These are phyloP conservation scores for Asterella californica DNA, from an alignment of 225 moss, liverwort and hornwort genomes.

Conservation along the genomic window DNA sequence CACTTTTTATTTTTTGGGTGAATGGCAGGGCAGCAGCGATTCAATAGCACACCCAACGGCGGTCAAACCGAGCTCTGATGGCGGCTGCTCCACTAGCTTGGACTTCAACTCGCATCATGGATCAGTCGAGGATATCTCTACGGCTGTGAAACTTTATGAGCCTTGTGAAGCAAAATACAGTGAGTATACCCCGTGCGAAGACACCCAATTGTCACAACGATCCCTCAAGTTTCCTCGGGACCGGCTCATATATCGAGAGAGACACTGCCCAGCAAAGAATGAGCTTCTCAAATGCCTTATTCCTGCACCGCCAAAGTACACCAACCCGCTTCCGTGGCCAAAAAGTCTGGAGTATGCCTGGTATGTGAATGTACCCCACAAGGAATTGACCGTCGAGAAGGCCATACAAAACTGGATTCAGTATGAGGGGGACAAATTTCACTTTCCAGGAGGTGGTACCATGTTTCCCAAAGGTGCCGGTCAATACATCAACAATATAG, in stretches of 20 bases:
- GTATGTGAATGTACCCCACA: slow-evolving; percentile 92
- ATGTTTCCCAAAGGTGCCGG: slow-evolving; percentile 83
- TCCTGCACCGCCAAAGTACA: slow-evolving; percentile 82
- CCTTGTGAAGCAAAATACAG: slow-evolving; percentile 78
- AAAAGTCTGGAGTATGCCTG: slow-evolving; percentile 75
- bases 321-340: slow-evolving; percentile 82
- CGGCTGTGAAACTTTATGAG: slow-evolving; percentile 45
- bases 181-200: slow-evolving; percentile 97
- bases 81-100: slow-evolving; percentile 30
- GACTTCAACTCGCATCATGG: slow-evolving; percentile 77
- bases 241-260: slow-evolving; percentile 73
- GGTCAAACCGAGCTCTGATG: slow-evolving; percentile 38
- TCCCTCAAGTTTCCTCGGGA: slow-evolving; percentile 76
- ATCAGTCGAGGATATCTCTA: slow-evolving; percentile 41
- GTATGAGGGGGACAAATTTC: slow-evolving; percentile 70
- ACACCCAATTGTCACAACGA: slow-evolving; percentile 59
- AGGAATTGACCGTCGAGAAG: slow-evolving; percentile 90
- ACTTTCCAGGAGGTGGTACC: slow-evolving; percentile 90
- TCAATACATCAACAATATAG: slow-evolving; percentile 78
- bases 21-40: slow-evolving; percentile 54
- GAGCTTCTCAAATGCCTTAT: slow-evolving; percentile 80
- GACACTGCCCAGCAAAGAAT: slow-evolving; percentile 79
- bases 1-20: slow-evolving; percentile 66
- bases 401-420: slow-evolving; percentile 96
- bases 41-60: slow-evolving; percentile 31